These are phyloP conservation scores for Casuarina equisetifolia DNA, from an alignment of 306 rosid genomes.

Conservation along the genomic window DNA sequence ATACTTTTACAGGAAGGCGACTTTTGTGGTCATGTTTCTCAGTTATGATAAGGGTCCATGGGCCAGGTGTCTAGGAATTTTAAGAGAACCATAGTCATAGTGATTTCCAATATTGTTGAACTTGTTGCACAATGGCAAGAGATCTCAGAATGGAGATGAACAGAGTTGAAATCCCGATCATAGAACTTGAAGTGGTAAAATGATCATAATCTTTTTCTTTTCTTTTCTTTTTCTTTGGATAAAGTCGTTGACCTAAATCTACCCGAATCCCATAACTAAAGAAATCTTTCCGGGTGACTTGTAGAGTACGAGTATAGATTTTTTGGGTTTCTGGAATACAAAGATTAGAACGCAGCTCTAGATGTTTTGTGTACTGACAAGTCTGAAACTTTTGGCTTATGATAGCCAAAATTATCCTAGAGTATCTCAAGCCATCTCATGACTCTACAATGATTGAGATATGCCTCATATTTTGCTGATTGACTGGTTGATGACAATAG, in stretches of 20 bases:
- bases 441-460: not conserved
- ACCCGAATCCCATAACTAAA: not conserved
- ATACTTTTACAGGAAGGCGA: not conserved
- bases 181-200: not conserved
- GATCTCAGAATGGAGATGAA: not conserved
- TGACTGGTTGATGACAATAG: not conserved
- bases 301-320: not conserved
- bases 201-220: not conserved
- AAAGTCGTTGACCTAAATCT: not conserved
- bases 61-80: not conserved
- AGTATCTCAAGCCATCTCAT: not conserved
- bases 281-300: not conserved
- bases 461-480: not conserved
- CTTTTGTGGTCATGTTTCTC: not conserved
- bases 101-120: not conserved
- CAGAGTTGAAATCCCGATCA: not conserved
- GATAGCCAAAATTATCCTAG: not conserved
- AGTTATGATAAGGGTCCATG: not conserved
- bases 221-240: not conserved
- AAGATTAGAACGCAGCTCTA: not conserved
- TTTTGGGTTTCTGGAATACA: not conserved
- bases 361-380: not conserved
- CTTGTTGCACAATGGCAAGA: not conserved
- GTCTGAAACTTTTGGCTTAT: not conserved
- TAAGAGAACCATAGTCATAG: not conserved